Percentiles rank a stretch among this genome's conserved stretches.
These are phyloP conservation scores for Podaxis sp. DNA, from an alignment of 768 basidiomycete species.

Conservation along the genomic window DNA sequence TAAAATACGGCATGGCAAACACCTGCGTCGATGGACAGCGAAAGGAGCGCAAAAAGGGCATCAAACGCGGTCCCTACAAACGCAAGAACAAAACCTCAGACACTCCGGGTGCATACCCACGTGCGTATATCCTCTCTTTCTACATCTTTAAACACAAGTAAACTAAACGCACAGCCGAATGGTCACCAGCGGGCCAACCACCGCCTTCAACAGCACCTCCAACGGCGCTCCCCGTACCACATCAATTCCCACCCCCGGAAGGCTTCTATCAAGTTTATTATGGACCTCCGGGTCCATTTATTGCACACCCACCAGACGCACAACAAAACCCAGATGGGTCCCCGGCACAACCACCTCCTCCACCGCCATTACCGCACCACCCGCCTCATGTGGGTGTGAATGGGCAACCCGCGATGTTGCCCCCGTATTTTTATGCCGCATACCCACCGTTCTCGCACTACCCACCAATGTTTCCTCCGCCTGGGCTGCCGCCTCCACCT, in stretches of 20 bases:
- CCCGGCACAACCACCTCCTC: not conserved
- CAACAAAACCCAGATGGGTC: constrained; percentile 28
- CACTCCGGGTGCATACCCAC: constrained; percentile 16
- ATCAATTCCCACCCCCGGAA: constrained; percentile 27
- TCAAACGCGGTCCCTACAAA: constrained; percentile 89
- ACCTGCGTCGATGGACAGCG: constrained; percentile 88
- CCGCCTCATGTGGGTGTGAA: constrained; percentile 25
- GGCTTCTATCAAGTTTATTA: constrained; percentile 43
- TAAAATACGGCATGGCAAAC: constrained; percentile 79
- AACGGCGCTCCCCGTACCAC: constrained; percentile 5
- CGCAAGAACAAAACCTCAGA: constrained; percentile 42
- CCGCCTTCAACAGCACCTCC: constrained; percentile 25
- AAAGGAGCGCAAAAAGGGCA: constrained; percentile 90
- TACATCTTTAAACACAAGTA: constrained; percentile 4
- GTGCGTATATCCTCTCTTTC: constrained; percentile 16
- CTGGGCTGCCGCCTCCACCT: constrained; percentile 19
- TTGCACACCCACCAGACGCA: constrained; percentile 31
- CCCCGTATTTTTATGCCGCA: constrained; percentile 38
- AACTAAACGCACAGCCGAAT: constrained; percentile 26
- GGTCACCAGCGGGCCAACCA: constrained; percentile 24
- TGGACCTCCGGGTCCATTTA: constrained; percentile 34
- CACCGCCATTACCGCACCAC: constrained; percentile 6
- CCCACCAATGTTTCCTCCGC: constrained; percentile 35
- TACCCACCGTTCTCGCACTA: constrained; percentile 39
- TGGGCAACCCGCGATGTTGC: constrained; percentile 37